Conservation (phyloP, 202 grass and related monocot species). For the Zoysia matrella region DNA sequence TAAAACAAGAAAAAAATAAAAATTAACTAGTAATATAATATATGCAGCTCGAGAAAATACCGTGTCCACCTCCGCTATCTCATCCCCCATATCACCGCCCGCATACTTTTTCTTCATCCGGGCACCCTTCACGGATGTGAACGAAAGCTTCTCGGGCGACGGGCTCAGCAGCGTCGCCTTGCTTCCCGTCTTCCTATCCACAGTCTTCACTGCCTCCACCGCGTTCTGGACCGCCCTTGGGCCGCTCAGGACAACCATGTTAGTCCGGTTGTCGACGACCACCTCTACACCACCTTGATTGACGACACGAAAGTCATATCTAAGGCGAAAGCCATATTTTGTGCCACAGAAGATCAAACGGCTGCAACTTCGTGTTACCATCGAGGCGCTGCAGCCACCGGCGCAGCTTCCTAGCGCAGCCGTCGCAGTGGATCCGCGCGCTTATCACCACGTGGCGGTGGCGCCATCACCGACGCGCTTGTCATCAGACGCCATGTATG, state of each 20-base stretch:
- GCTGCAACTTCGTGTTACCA: neutral
- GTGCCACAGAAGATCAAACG: neutral
- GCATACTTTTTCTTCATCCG: neutral
- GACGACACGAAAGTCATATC: neutral
- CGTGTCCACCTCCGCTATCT: constrained; percentile 10
- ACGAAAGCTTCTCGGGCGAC: constrained; percentile 16
- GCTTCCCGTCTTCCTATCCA: constrained; percentile 58
- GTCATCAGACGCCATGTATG: neutral
- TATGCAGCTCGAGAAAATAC: neutral
- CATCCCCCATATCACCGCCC: neutral
- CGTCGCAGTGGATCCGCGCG: constrained; percentile 47
- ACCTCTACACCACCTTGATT: constrained; percentile 56
- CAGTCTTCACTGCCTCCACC: constrained; percentile 25
- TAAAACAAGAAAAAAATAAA: neutral
- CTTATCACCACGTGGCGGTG: constrained; percentile 19
- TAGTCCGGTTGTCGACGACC: constrained; percentile 44
- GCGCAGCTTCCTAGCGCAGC: constrained; percentile 52
- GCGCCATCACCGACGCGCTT: neutral
- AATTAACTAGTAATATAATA: too few species aligned
- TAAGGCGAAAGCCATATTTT: neutral
- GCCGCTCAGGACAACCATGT: constrained; percentile 60
- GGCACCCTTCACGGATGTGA: neutral
- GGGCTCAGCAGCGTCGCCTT: constrained; percentile 58
- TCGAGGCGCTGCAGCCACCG: constrained; percentile 38
- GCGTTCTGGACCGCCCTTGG: constrained; percentile 41